Conservation (phyloP, 169 alveolate species). For the Cryptosporidium ryanae region DNA sequence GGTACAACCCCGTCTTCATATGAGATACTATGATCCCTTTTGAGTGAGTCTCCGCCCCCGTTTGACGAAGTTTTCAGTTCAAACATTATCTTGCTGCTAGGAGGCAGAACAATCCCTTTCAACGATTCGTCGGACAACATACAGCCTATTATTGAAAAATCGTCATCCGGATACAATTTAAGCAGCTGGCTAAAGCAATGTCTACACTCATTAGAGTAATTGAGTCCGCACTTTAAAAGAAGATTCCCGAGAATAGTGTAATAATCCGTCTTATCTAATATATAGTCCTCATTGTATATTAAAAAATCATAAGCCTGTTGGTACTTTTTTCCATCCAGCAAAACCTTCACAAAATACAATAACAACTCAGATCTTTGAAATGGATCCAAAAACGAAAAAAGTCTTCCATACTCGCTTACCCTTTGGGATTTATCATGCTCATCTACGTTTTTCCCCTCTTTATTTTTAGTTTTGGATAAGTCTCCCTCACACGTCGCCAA, state of each 20-base stretch:
- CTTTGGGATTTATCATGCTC: neutral
- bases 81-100: slow-evolving; percentile 1
- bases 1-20: slow-evolving; percentile 25
- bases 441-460: neutral
- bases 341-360: slow-evolving; percentile 23
- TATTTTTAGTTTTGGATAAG: slow-evolving; percentile 76
- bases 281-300: slow-evolving; percentile 15
- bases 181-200: slow-evolving; percentile 12
- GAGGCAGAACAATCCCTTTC: slow-evolving; percentile 25
- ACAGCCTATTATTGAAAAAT: slow-evolving; percentile 34
- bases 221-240: neutral
- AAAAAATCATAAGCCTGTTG: slow-evolving; percentile 38
- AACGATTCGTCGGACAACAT: slow-evolving; percentile 25
- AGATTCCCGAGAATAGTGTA: slow-evolving; percentile 22
- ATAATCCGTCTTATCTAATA: slow-evolving; percentile 38
- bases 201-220: slow-evolving; percentile 14
- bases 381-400: slow-evolving; percentile 43
- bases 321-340: slow-evolving; percentile 34
- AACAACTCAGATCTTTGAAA: slow-evolving; percentile 53
- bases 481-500: slow-evolving; percentile 41
- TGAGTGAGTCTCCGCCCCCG: neutral
- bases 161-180: slow-evolving; percentile 58
- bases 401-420: neutral
- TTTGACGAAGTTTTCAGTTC: neutral
- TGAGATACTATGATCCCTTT: neutral